Evolutionary conservation across 441 rosid genomes (phyloP).

Genomic region (Populus hybrid): DNA sequence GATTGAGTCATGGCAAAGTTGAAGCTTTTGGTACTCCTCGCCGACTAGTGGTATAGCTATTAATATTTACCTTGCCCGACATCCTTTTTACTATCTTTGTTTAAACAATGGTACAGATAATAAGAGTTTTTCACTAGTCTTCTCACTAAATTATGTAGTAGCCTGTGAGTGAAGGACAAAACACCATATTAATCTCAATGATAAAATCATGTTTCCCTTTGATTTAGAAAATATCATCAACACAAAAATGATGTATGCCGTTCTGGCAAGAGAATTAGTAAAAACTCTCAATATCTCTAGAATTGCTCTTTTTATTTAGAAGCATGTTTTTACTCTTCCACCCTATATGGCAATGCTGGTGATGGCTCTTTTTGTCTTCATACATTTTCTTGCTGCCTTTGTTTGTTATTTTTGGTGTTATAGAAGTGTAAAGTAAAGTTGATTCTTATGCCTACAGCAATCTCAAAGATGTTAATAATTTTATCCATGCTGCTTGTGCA

Average conservation of each 20-base stretch:
- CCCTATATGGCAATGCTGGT: neutral
- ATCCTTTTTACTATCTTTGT: slow-evolving; percentile 11
- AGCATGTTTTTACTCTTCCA: neutral
- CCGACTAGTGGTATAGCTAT: slow-evolving; percentile 75
- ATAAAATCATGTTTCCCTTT: neutral
- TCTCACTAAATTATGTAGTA: neutral
- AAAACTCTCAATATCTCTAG: neutral
- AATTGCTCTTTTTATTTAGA: neutral
- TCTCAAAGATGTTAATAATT: neutral
- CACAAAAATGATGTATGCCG: neutral
- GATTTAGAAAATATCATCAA: neutral
- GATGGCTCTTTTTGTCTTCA: neutral
- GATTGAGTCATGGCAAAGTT: slow-evolving; percentile 67
- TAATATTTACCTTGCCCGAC: slow-evolving; percentile 16
- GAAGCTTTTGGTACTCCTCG: slow-evolving; percentile 92
- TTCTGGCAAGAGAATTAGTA: neutral
- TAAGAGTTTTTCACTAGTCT: neutral
- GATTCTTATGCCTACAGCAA: neutral
- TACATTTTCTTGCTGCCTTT: neutral
- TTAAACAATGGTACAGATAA: neutral
- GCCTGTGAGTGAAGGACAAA: neutral
- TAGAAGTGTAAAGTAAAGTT: neutral
- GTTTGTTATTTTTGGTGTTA: neutral
- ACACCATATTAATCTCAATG: neutral
- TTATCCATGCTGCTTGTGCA: neutral